phyloP scores from a whole-genome alignment of 129 eudicot species.

The Flaveria robusta region DNA sequence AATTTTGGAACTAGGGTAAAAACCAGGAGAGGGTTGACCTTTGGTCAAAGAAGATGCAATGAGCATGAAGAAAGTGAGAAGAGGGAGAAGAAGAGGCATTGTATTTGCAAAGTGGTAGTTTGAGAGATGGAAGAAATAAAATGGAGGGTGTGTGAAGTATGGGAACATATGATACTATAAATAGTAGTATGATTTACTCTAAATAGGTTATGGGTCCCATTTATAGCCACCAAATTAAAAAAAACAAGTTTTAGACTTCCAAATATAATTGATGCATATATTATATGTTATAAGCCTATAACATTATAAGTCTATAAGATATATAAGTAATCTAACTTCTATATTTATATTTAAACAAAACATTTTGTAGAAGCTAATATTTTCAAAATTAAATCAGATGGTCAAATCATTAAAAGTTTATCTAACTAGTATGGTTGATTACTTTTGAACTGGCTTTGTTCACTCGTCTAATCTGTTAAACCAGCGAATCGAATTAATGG shows the following conservation, averaged over 20 bases:
- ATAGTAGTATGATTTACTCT: constrained; percentile 26
- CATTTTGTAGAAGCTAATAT: too few relatives aligned
- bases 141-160: constrained; percentile 19
- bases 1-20: constrained; percentile 73
- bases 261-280: background rate
- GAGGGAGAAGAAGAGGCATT: constrained; percentile 39
- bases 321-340: too few relatives aligned
- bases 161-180: constrained; percentile 28
- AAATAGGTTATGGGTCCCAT: constrained; percentile 5
- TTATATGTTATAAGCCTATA: background rate
- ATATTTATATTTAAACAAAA: too few relatives aligned
- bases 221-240: constrained; percentile 1
- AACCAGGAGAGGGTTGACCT: constrained; percentile 84
- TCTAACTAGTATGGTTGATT: too few relatives aligned
- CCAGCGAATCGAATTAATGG: too few relatives aligned
- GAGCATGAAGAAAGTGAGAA: constrained; percentile 41
- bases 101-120: background rate
- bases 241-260: background rate
- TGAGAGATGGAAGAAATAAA: background rate
- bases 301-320: background rate
- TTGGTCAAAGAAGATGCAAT: constrained; percentile 38
- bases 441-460: too few relatives aligned
- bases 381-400: too few relatives aligned
- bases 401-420: too few relatives aligned
- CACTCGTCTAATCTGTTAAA: too few relatives aligned